Evolutionary conservation across 306 rosid genomes (phyloP), one percentile per base, ranked within the genome.

Genomic region (Ceratonia siliqua): DNA sequence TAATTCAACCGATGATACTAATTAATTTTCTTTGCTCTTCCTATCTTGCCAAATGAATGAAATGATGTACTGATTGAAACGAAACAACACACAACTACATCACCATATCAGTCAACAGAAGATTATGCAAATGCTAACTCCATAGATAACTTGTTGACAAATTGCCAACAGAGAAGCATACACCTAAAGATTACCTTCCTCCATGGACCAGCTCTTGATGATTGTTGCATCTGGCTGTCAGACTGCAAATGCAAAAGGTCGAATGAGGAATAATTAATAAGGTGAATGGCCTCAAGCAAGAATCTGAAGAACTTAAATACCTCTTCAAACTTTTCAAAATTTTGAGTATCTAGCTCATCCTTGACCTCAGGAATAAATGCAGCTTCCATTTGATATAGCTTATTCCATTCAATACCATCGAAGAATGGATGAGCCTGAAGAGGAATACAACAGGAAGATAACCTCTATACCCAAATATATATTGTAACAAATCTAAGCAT

Each of bases 311-410:
- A 20, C 62, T 64, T 63, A 79, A 27, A 64, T 83, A 95, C 99
- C 95, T 95, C 99, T 42, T 95, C 99, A 59, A 95, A 95, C 88
- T 92, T 90, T 65, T 95, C 99, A 77, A 95, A 95, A 84, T 95
- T 95, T 72, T 92, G 99, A 71, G 99, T 92, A 82, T 95, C 99
- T 81, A 95, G 82, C 69, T 95, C 98, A 81, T 92, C 93, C 39
- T 92, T 95, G 83, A 95, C 98, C 87, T 92, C 96, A 1, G 99
- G 99, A 73, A 92, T 84, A 82, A 92, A 95, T 57, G 98, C 99
- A 85, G 99, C 99, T 58, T 95, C 99, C 86, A 95, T 86, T 21
- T 90, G 90, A 84, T 95, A 95, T 45, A 95, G 83, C 78, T 86
- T 90, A 69, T 89, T 88, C 99, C 98, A 95, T 53, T 95, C 92